These are phyloP conservation scores for Bretschneidera sinensis DNA, from an alignment of 345 rosid species.

Conservation along the genomic window DNA sequence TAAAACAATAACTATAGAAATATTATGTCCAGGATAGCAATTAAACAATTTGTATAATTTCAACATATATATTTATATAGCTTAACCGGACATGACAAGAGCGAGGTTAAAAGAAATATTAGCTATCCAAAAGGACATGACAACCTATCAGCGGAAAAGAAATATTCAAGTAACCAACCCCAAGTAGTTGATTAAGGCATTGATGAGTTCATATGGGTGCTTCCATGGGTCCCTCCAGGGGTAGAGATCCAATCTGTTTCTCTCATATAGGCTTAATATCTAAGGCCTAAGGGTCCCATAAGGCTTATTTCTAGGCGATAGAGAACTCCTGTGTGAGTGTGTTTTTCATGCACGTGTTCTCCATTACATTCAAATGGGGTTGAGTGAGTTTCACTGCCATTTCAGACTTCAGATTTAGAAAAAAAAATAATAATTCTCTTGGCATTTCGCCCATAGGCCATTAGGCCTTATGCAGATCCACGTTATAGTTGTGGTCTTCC, in stretches of 20 bases:
- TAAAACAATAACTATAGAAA: not conserved
- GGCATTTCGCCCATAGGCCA: no score
- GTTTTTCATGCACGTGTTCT: no score
- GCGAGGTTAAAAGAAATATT: not conserved
- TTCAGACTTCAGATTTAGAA: no score
- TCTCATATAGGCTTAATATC: not conserved
- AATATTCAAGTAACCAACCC: not conserved
- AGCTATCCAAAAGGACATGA: no score
- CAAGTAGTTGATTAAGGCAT: not conserved
- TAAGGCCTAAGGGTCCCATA: slow-evolving; percentile 8
- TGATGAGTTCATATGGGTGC: not conserved
- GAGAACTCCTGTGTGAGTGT: not conserved
- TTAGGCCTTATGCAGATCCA: no score
- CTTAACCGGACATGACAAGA: not conserved
- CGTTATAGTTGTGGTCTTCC: no score
- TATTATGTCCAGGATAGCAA: slow-evolving; percentile 2
- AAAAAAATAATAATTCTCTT: no score
- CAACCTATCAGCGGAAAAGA: no score
- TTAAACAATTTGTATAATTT: not conserved
- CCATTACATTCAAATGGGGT: no score
- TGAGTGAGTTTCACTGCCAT: no score
- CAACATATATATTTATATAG: no score
- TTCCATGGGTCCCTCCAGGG: not conserved
- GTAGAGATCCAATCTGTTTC: not conserved
- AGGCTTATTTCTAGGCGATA: not conserved